phyloP scores from a whole-genome alignment of 305 asterid genomes.

The Plantago coronopus region DNA sequence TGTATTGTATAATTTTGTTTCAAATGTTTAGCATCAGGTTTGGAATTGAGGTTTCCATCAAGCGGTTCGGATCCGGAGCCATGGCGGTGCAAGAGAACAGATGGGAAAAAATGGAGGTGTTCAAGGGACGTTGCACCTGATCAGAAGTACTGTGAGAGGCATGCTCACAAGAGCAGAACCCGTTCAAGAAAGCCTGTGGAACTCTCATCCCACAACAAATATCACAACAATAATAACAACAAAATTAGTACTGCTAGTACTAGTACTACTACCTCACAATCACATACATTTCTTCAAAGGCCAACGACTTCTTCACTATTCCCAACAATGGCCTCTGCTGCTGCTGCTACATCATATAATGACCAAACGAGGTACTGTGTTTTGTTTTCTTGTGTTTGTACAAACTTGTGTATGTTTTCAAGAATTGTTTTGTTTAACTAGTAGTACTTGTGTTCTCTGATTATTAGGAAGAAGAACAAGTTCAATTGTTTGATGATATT shows the following conservation, averaged over 20 bases:
- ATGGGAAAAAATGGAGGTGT: slow-evolving; percentile 82
- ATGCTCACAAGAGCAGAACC: slow-evolving; percentile 62
- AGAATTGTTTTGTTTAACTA: neutral
- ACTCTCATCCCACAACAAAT: slow-evolving; percentile 18
- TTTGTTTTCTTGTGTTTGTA: neutral
- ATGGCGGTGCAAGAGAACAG: slow-evolving; percentile 81
- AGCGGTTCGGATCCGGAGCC: slow-evolving; percentile 65
- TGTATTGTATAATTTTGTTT: neutral
- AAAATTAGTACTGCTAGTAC: neutral
- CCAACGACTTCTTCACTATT: slow-evolving; percentile 20
- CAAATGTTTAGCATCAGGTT: slow-evolving; percentile 13
- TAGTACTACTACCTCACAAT: neutral
- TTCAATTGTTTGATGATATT: too few species aligned
- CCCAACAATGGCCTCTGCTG: slow-evolving; percentile 21
- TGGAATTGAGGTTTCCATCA: slow-evolving; percentile 31
- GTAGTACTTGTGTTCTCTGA: neutral
- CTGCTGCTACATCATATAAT: slow-evolving; percentile 23
- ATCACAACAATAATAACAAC: neutral
- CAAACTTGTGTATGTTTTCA: neutral
- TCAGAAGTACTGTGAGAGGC: slow-evolving; percentile 74
- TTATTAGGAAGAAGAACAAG: too few species aligned
- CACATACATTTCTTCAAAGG: slow-evolving; percentile 7
- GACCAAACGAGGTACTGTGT: slow-evolving; percentile 40
- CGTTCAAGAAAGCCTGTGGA: slow-evolving; percentile 99
- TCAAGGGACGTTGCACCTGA: slow-evolving; percentile 64